A percentile compares a stretch with the other conserved stretches of the same genome.
These are phyloP conservation scores for Tetrapyrgos nigripes DNA, from an alignment of 1,284 basidiomycete genomes.

Conservation along the genomic window DNA sequence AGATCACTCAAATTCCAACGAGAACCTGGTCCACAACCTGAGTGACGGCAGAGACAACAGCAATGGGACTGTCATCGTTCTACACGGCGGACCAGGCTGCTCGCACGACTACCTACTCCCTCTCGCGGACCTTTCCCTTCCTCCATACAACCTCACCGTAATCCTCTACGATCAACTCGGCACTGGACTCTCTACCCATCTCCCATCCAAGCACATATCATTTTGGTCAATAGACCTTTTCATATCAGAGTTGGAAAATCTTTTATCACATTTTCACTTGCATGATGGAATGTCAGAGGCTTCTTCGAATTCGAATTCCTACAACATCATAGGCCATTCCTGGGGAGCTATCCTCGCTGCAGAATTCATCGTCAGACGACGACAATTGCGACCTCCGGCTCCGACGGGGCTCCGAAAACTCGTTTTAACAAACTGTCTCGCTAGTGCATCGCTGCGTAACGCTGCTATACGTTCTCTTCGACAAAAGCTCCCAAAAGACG, in stretches of 20 bases:
- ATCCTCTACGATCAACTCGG: slow-evolving; percentile 59
- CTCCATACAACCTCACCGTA: slow-evolving; percentile 40
- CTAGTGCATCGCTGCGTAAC: slow-evolving; percentile 46
- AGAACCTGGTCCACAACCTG: too few species aligned
- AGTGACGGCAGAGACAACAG: too few species aligned
- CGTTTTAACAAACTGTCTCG: slow-evolving; percentile 45
- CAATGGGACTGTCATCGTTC: slow-evolving; percentile 42
- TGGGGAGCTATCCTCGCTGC: slow-evolving; percentile 57
- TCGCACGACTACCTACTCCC: slow-evolving; percentile 45
- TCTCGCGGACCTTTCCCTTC: slow-evolving; percentile 37
- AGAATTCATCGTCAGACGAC: slow-evolving; percentile 25
- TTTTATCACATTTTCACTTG: slow-evolving; percentile 46
- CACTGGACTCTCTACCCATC: slow-evolving; percentile 52
- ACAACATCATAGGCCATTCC: slow-evolving; percentile 51
- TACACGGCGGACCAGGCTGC: slow-evolving; percentile 54
- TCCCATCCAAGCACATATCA: slow-evolving; percentile 39
- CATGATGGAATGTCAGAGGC: too few species aligned
- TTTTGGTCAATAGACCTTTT: slow-evolving; percentile 56
- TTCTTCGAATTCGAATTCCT: slow-evolving; percentile 40
- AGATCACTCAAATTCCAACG: too few species aligned
- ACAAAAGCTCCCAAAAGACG: slow-evolving; percentile 45
- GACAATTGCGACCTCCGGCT: too few species aligned
- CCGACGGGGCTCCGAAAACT: slow-evolving; percentile 49
- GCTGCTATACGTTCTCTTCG: slow-evolving; percentile 40
- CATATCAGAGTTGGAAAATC: slow-evolving; percentile 51